Evolutionary conservation across 2,329 filamentous ascomycete species (phyloP).

Genomic region (Arthrobotrys megalospora): DNA sequence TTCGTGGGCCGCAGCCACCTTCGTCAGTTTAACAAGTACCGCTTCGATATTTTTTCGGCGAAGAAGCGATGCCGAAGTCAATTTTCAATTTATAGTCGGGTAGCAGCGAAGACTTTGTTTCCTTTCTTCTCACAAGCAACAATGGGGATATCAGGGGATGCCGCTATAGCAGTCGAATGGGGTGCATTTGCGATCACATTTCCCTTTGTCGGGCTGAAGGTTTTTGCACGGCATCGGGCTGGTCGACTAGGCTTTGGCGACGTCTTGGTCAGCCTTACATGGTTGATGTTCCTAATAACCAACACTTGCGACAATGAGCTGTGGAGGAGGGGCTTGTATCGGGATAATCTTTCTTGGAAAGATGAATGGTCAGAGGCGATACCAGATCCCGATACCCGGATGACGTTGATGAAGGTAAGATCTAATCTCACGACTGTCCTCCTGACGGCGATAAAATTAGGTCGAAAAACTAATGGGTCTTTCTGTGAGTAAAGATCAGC

Average conservation of each 20-base stretch:
- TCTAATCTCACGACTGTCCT: background rate
- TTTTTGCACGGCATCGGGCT: constrained; percentile 49
- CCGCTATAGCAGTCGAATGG: constrained; percentile 53
- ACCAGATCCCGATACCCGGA: constrained; percentile 36
- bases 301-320: constrained; percentile 42
- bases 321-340: constrained; percentile 45
- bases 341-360: constrained; percentile 37
- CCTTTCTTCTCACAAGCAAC: constrained; percentile 24
- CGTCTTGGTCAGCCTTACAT: constrained; percentile 43
- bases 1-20: constrained; percentile 39
- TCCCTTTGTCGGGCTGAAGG: constrained; percentile 47
- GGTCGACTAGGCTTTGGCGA: constrained; percentile 49
- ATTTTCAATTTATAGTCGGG: constrained; percentile 25
- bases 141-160: constrained; percentile 49
- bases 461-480: background rate
- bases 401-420: constrained; percentile 44
- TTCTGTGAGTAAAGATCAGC: constrained; percentile 21
- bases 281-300: constrained; percentile 41
- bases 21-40: constrained; percentile 15
- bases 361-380: constrained; percentile 35
- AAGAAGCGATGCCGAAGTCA: constrained; percentile 26
- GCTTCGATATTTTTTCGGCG: constrained; percentile 25
- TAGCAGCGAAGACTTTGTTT: constrained; percentile 20
- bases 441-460: background rate
- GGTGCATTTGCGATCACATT: constrained; percentile 40